Percentiles rank a stretch among this genome's conserved stretches.
Conservation (phyloP, 2,329 filamentous ascomycete species). For the Fusarium circinatum region DNA sequence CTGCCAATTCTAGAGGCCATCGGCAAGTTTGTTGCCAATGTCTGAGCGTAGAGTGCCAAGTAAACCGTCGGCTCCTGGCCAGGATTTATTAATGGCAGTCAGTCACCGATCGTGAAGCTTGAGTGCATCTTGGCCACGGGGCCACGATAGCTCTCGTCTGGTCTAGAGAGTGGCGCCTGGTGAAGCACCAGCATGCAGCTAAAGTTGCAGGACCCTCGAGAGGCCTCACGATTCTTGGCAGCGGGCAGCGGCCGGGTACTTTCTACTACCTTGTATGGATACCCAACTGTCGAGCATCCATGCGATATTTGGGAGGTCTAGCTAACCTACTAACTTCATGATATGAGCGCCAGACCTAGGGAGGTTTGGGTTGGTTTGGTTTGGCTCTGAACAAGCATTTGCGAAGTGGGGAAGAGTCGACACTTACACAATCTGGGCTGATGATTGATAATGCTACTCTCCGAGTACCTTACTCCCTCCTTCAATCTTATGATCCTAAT, state of each 20-base stretch:
- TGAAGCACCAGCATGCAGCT: conserved; percentile 19
- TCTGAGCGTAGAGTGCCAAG: not conserved
- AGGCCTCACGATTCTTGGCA: conserved; percentile 29
- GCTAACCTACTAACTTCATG: conserved; percentile 20
- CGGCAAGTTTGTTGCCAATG: not conserved
- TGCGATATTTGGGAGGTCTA: conserved; percentile 16
- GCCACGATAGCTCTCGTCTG: conserved; percentile 9
- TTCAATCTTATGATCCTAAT: conserved; percentile 9
- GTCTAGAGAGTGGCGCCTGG: conserved; percentile 1
- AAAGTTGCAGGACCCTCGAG: conserved; percentile 25
- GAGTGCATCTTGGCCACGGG: conserved; percentile 14
- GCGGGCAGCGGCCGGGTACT: conserved; percentile 1
- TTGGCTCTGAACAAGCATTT: conserved; percentile 21
- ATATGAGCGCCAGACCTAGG: conserved; percentile 11
- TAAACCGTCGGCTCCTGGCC: not conserved
- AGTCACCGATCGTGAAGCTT: conserved; percentile 16
- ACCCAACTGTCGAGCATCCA: conserved; percentile 16
- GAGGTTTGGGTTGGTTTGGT: conserved; percentile 4
- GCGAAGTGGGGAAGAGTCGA: conserved; percentile 6
- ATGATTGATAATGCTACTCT: conserved; percentile 16
- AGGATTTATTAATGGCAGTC: not conserved
- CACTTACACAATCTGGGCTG: conserved; percentile 31
- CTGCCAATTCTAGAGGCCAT: not conserved
- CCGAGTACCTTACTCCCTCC: not conserved
- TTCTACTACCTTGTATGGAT: not conserved